Base-by-base conservation (phyloP, 208 protist genomes). In the Trypanosoma rangeli region DNA sequence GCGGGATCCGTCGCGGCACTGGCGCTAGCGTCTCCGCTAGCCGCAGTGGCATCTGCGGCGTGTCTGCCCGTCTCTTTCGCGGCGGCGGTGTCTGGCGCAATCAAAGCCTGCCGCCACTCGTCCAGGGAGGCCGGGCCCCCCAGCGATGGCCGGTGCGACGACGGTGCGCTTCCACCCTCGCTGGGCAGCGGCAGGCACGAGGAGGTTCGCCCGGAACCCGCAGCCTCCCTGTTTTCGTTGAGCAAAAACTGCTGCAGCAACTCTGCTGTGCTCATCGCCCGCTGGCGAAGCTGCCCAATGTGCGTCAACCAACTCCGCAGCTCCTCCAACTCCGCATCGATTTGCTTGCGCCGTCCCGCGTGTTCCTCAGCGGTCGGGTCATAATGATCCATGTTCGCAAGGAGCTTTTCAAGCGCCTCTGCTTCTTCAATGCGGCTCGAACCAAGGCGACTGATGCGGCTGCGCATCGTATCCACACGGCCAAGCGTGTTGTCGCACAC, bases 281-380 rank as follows among this genome's bases (percentile, higher is more conserved):
- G 59, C 31, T 79, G 68, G 52, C 78, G 67, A 10, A 75, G 42
- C 18, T 48, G 52, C 22, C 58, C 37, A 53, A 86, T 68, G 26
- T 57, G 55, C 37, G 33, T 54, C 54, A 73, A 39, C 70, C 76
- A 78, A 18, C 53, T 54, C 26, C 76, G 71, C 33, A 88, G 61
- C 46, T 73, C 71, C 1, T 61, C 70, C 44, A 81, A 37, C 48
- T 88, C 79, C 4, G 49, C 52, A 18, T 63, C 59, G 31, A 85
- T 76, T 29, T 76, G 71, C 35, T 53, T 49, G 0, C 67, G 68
- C 44, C 80, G 70, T 7, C 8, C 35, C 13, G 37, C 31, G 15
- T 79, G 61, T n/a, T 78, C 74, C 29, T 79, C 78, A 4, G 64
- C 66, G 5, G 77, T 69, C 0, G 84, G 84, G 37, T 89, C 84